Conservation (phyloP, 495 filamentous ascomycete species). For the Lasiosphaeris hirsuta region DNA sequence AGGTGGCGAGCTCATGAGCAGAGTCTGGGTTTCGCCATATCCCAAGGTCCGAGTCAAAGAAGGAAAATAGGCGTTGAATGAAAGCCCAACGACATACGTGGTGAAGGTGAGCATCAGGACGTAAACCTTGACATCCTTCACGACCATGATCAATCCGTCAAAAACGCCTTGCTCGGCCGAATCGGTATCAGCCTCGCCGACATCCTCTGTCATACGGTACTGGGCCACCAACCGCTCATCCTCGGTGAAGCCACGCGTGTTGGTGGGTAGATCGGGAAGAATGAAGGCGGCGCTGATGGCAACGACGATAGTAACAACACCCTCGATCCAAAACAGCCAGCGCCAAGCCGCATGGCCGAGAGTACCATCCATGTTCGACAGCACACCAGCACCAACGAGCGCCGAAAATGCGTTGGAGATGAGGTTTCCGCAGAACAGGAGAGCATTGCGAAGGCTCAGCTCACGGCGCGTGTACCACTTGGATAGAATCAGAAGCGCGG, state of each 20-base stretch:
- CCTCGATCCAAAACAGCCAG: constrained; percentile 75
- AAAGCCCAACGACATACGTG: constrained; percentile 35
- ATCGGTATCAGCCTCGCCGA: constrained; percentile 67
- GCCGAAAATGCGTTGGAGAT: constrained; percentile 61
- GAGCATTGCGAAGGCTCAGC: constrained; percentile 51
- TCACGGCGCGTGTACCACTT: constrained; percentile 58
- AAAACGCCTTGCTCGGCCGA: constrained; percentile 56
- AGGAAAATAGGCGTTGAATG: constrained; percentile 56
- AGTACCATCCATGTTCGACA: constrained; percentile 48
- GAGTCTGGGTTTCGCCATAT: constrained; percentile 62
- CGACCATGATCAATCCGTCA: constrained; percentile 65
- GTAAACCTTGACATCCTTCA: constrained; percentile 68
- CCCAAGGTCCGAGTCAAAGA: constrained; percentile 73
- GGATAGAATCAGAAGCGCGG: constrained; percentile 46
- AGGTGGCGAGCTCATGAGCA: constrained; percentile 72
- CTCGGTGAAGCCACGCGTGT: constrained; percentile 64
- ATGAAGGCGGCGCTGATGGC: constrained; percentile 52
- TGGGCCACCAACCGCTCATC: constrained; percentile 64
- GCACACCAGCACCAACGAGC: constrained; percentile 55
- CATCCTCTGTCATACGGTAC: constrained; percentile 70
- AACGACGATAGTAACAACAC: constrained; percentile 47
- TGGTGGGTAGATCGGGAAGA: constrained; percentile 70
- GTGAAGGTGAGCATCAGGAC: constrained; percentile 42
- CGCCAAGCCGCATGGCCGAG: constrained; percentile 48
- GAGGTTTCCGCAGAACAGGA: constrained; percentile 59